Percentiles rank a stretch among this genome's conserved stretches.
phyloP scores from a whole-genome alignment of 495 filamentous ascomycete species.

The Hypoxylon subgilvum region DNA sequence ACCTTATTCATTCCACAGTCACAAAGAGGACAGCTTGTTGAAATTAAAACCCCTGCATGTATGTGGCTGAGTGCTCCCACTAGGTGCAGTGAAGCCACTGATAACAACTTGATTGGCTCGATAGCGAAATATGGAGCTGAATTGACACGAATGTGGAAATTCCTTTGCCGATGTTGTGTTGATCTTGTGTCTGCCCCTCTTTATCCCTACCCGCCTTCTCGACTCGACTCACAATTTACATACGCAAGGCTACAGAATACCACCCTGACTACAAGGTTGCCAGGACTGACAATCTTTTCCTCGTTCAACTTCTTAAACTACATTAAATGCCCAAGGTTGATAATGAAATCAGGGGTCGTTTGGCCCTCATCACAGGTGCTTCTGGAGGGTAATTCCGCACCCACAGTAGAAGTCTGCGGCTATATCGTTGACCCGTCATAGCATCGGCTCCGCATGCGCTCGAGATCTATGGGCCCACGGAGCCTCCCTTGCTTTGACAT shows the following conservation, averaged over 20 bases:
- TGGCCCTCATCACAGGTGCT: constrained; percentile 69
- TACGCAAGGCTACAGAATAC: not conserved
- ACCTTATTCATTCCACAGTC: not conserved
- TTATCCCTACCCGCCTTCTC: too few relatives aligned
- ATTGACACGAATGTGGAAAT: constrained; percentile 34
- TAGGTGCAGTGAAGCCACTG: constrained; percentile 38
- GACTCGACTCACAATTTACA: not conserved
- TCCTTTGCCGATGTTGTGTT: not conserved
- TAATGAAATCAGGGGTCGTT: constrained; percentile 62
- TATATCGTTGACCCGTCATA: constrained; percentile 36
- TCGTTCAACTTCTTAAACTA: not conserved
- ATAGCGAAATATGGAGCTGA: constrained; percentile 25
- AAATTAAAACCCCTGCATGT: constrained; percentile 29
- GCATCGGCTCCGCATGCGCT: constrained; percentile 68
- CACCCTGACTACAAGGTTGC: not conserved
- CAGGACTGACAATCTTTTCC: not conserved
- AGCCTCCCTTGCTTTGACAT: constrained; percentile 66
- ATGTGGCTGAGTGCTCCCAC: constrained; percentile 32
- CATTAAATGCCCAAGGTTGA: constrained; percentile 44
- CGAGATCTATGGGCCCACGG: constrained; percentile 60
- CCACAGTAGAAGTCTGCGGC: too few relatives aligned
- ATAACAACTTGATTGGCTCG: constrained; percentile 40
- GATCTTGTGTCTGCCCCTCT: too few relatives aligned
- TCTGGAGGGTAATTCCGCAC: constrained; percentile 74
- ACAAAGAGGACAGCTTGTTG: constrained; percentile 41